Evolutionary conservation across 129 eudicot genomes (phyloP).

Genomic region (Flaveria linearis): DNA sequence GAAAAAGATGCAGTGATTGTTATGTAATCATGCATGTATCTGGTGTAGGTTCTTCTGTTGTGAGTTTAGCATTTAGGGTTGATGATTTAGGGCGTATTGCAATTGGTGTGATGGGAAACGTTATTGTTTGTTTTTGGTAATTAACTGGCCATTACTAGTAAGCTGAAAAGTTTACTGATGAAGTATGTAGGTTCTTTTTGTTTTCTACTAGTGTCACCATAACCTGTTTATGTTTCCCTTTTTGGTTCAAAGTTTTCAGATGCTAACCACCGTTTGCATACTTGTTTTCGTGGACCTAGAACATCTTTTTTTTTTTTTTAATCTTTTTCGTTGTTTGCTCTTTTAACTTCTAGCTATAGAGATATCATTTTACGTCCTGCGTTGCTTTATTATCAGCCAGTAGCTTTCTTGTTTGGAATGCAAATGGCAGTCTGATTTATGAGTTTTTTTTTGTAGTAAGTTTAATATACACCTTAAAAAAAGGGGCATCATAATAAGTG

Average conservation of each 20-base stretch:
- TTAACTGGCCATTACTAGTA: not conserved
- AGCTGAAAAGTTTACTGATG: not conserved
- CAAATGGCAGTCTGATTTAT: not conserved
- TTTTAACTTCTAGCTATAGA: not conserved
- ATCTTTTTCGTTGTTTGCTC: not conserved
- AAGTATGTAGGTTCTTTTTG: not conserved
- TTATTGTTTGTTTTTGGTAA: no score
- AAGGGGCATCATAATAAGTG: constrained; percentile 6
- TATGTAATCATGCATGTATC: not conserved
- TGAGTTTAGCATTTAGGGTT: constrained; percentile 20
- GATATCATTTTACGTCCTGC: not conserved
- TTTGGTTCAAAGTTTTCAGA: not conserved
- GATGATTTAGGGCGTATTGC: constrained; percentile 13
- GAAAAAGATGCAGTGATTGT: constrained; percentile 9
- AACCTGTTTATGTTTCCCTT: no score
- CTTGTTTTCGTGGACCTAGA: not conserved
- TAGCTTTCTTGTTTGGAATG: not conserved
- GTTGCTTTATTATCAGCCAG: not conserved
- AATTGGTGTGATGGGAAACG: constrained; percentile 8
- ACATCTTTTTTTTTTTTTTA: not conserved
- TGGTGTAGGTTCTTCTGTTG: constrained; percentile 3
- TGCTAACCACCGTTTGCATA: not conserved
- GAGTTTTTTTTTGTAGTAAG: not conserved
- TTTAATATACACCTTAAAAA: not conserved
- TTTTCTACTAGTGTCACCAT: no score